A percentile compares a stretch with the other conserved stretches of the same genome.
Evolutionary conservation across 2,329 filamentous ascomycete genomes (phyloP).

Genomic region (Trichoderma gracile): DNA sequence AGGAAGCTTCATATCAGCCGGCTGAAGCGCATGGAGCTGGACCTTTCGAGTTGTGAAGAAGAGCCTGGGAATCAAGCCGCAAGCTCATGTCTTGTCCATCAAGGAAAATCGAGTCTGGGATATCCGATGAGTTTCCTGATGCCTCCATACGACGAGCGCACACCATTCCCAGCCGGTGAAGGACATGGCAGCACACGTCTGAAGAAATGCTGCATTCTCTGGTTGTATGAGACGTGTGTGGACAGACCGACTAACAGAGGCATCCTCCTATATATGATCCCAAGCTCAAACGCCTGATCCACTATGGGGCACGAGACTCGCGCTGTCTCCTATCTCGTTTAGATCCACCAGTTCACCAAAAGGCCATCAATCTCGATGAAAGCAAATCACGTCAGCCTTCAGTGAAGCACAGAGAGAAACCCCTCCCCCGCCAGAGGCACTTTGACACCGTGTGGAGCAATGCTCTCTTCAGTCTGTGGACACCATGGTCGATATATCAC

Average conservation of each 20-base stretch:
- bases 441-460: conserved; percentile 40
- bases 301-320: conserved; percentile 27
- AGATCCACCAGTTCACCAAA: conserved; percentile 14
- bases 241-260: background rate
- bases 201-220: background rate
- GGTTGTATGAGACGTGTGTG: background rate
- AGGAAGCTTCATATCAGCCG: background rate
- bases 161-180: background rate
- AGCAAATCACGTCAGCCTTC: conserved; percentile 26
- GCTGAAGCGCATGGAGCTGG: background rate
- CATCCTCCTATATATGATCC: conserved; percentile 12
- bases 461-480: conserved; percentile 17
- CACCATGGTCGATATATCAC: conserved; percentile 17
- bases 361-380: conserved; percentile 1
- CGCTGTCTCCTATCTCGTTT: conserved; percentile 21
- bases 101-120: background rate
- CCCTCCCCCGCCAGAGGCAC: conserved; percentile 31
- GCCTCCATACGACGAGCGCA: background rate
- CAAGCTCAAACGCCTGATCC: conserved; percentile 28
- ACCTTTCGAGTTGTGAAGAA: background rate
- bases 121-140: background rate
- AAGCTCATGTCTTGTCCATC: background rate
- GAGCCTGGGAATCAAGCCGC: background rate
- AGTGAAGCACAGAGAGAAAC: conserved; percentile 28
- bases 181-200: background rate